A percentile compares a stretch with the other conserved stretches of the same genome.
Evolutionary conservation across 1,284 basidiomycete genomes (phyloP).

Genomic region (Fomitopsis pinicola): DNA sequence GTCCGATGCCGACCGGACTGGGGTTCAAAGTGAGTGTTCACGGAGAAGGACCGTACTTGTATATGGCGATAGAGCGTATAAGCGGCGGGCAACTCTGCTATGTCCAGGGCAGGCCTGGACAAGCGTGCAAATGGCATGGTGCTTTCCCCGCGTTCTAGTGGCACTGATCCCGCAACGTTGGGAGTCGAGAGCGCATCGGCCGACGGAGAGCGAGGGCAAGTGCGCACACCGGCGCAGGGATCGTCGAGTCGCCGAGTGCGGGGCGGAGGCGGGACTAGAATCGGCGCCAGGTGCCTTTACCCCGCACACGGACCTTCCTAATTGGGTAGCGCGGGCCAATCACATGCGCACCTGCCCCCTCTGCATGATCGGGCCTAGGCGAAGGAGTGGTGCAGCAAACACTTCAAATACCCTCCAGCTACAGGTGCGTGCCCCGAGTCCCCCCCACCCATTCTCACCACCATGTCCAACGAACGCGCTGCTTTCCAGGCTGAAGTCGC

Average conservation of each 20-base stretch:
- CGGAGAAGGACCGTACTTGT: background rate
- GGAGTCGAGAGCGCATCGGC: background rate
- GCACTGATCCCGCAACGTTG: background rate
- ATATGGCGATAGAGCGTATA: conserved; percentile 19
- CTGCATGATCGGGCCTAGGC: conserved; percentile 11
- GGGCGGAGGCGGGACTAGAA: conserved; percentile 2
- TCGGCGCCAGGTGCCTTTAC: conserved; percentile 8
- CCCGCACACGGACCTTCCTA: conserved; percentile 18
- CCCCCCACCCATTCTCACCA: conserved; percentile 19
- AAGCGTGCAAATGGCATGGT: background rate
- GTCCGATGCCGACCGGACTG: background rate
- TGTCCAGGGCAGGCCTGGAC: background rate
- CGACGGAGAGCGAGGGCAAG: conserved; percentile 6
- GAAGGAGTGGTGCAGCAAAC: conserved; percentile 7
- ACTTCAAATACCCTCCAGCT: background rate
- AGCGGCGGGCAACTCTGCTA: conserved; percentile 4
- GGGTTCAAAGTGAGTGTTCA: background rate
- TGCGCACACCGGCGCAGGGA: background rate
- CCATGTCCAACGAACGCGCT: conserved; percentile 57
- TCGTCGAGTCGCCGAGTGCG: conserved; percentile 1
- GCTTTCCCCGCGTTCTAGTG: background rate
- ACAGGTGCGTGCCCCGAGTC: conserved; percentile 3
- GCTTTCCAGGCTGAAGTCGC: conserved; percentile 81
- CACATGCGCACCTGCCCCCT: conserved; percentile 18
- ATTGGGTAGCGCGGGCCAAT: conserved; percentile 10